phyloP scores from a whole-genome alignment of 2,329 filamentous ascomycete genomes.

The Colletotrichum tabaci region DNA sequence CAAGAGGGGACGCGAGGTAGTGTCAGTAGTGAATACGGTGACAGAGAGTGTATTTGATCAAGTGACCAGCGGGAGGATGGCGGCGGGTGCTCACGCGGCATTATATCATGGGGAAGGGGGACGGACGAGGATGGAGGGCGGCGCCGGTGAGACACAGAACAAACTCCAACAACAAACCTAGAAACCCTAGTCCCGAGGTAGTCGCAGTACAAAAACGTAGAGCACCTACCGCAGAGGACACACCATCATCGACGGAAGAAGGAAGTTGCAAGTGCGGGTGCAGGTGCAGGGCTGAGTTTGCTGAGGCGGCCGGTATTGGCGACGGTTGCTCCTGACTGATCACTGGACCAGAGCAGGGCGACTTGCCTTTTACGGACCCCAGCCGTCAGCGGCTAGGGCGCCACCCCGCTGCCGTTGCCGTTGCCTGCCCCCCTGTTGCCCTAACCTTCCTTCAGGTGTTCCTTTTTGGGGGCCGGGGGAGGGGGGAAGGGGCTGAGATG shows the following conservation, averaged over 20 bases:
- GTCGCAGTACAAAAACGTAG: neutral
- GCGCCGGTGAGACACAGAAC: conserved; percentile 29
- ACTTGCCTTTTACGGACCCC: conserved; percentile 20
- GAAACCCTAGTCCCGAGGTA: conserved; percentile 13
- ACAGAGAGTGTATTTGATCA: conserved; percentile 35
- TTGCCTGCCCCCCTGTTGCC: conserved; percentile 1
- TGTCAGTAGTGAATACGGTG: conserved; percentile 7
- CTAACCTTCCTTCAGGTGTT: neutral
- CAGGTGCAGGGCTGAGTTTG: conserved; percentile 31
- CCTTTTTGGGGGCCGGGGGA: neutral
- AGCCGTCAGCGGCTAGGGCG: conserved; percentile 34
- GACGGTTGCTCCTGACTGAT: conserved; percentile 36
- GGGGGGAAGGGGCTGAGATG: conserved; percentile 16
- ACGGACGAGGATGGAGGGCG: conserved; percentile 20
- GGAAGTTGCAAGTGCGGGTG: neutral
- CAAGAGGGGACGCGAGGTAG: conserved; percentile 1
- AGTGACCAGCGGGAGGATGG: conserved; percentile 27
- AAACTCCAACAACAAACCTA: conserved; percentile 9
- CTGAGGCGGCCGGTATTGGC: conserved; percentile 19
- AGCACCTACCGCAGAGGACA: neutral
- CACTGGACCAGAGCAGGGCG: conserved; percentile 38
- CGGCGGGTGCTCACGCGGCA: conserved; percentile 38
- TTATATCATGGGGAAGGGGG: conserved; percentile 36
- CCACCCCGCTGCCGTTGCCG: conserved; percentile 37
- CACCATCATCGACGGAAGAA: conserved; percentile 1